Evolutionary conservation across 179 eudicot species (phyloP).

Genomic region (Beta lomatogona): DNA sequence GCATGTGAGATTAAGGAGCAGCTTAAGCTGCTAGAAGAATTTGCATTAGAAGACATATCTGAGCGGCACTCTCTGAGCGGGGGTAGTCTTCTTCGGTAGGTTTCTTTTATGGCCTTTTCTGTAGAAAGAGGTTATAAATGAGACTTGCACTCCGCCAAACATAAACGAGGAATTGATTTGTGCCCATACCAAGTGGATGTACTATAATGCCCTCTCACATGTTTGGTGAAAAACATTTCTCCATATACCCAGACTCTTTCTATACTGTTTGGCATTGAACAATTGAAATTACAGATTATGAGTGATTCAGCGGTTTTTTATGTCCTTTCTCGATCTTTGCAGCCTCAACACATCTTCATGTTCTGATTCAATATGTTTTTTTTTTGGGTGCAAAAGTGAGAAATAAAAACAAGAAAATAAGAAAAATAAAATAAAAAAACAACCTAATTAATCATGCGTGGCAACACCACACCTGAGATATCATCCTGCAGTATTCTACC

Average conservation of each 20-base stretch:
- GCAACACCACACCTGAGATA: too few species aligned
- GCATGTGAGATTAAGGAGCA: conserved; percentile 88
- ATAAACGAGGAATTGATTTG: too few species aligned
- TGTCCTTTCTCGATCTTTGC: conserved; percentile 16
- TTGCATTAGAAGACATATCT: conserved; percentile 69
- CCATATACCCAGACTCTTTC: background rate
- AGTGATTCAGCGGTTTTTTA: background rate
- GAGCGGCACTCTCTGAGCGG: conserved; percentile 63
- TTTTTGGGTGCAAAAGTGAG: too few species aligned
- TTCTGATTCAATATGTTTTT: conserved; percentile 31
- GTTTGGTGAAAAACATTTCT: too few species aligned
- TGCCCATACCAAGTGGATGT: too few species aligned
- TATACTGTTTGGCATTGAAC: background rate
- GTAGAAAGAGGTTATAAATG: too few species aligned
- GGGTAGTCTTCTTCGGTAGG: conserved; percentile 65
- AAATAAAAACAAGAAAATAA: too few species aligned
- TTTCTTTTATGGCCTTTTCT: background rate
- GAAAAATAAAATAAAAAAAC: too few species aligned
- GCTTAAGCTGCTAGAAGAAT: conserved; percentile 64
- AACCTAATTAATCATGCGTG: too few species aligned
- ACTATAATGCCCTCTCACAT: too few species aligned
- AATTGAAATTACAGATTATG: background rate
- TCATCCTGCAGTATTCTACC: too few species aligned
- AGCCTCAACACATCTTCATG: conserved; percentile 40
- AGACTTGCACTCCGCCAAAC: too few species aligned